Percentiles rank a stretch among this genome's conserved stretches.
These are phyloP conservation scores for Sindora glabra DNA, from an alignment of 306 rosid genomes.

Conservation along the genomic window DNA sequence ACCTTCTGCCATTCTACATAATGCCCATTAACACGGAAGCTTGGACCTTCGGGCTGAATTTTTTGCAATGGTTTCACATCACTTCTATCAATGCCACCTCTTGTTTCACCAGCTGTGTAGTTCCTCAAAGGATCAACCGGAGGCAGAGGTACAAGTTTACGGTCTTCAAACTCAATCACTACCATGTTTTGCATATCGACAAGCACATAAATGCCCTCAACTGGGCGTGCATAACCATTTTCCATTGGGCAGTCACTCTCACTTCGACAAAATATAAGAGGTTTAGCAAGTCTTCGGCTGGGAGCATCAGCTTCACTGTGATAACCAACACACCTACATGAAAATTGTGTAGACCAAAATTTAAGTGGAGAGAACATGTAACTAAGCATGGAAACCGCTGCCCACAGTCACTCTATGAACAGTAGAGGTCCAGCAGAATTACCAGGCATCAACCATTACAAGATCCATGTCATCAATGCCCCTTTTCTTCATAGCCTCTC, in stretches of 20 bases:
- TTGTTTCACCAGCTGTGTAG: conserved; percentile 80
- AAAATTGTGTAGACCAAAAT: conserved; percentile 5
- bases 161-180: conserved; percentile 81
- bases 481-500: conserved; percentile 92
- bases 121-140: conserved; percentile 95
- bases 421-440: conserved; percentile 14
- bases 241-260: conserved; percentile 98
- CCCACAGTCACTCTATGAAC: conserved; percentile 3
- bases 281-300: conserved; percentile 77
- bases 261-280: conserved; percentile 75
- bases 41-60: conserved; percentile 90
- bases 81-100: conserved; percentile 87
- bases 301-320: conserved; percentile 80
- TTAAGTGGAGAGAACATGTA: conserved; percentile 4
- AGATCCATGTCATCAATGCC: conserved; percentile 95
- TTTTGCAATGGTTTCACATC: conserved; percentile 78
- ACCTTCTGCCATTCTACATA: conserved; percentile 96
- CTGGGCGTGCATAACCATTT: conserved; percentile 93
- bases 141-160: conserved; percentile 85
- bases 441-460: conserved; percentile 94
- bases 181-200: conserved; percentile 93
- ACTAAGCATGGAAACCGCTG: neutral
- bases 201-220: conserved; percentile 74
- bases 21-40: conserved; percentile 84
- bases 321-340: conserved; percentile 85